Evolutionary conservation across 352 stramenopile species (phyloP).

Genomic region (Globisporangium paddicum): DNA sequence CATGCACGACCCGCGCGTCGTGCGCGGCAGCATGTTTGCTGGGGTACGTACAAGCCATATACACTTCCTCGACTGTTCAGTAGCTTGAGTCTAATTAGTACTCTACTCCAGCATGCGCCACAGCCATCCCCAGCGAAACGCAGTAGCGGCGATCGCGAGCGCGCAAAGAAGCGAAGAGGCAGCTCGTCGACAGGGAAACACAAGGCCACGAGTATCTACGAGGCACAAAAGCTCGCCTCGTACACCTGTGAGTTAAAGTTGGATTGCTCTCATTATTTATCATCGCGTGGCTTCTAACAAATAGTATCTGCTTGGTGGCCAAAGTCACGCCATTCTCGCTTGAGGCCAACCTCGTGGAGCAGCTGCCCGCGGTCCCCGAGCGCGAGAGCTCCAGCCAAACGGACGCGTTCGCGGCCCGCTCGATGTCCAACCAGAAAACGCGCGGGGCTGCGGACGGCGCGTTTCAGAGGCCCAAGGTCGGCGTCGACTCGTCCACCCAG

Average conservation of each 20-base stretch:
- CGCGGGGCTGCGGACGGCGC: conserved; percentile 36
- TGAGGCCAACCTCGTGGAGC: conserved; percentile 62
- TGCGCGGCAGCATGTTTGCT: conserved; percentile 60
- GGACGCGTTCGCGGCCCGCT: conserved; percentile 50
- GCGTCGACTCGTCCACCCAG: conserved; percentile 70
- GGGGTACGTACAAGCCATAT: conserved; percentile 19
- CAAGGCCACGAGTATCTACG: conserved; percentile 29
- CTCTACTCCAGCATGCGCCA: neutral
- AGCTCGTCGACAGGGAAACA: conserved; percentile 11
- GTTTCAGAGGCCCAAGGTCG: conserved; percentile 65
- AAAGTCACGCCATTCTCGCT: conserved; percentile 54
- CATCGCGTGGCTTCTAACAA: neutral
- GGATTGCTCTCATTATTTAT: neutral
- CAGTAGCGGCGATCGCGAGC: conserved; percentile 25
- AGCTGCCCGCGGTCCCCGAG: conserved; percentile 24
- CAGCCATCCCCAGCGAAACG: conserved; percentile 11
- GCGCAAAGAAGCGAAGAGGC: conserved; percentile 23
- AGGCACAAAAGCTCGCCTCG: conserved; percentile 21
- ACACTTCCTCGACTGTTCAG: too few species aligned
- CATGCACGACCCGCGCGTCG: conserved; percentile 70
- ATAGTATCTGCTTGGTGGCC: neutral
- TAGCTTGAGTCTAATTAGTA: neutral
- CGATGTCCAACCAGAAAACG: conserved; percentile 23
- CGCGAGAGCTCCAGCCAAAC: conserved; percentile 60
- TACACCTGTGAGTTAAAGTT: conserved; percentile 36